These are phyloP conservation scores for Abrus precatorius DNA, from an alignment of 306 rosid species.

Conservation along the genomic window DNA sequence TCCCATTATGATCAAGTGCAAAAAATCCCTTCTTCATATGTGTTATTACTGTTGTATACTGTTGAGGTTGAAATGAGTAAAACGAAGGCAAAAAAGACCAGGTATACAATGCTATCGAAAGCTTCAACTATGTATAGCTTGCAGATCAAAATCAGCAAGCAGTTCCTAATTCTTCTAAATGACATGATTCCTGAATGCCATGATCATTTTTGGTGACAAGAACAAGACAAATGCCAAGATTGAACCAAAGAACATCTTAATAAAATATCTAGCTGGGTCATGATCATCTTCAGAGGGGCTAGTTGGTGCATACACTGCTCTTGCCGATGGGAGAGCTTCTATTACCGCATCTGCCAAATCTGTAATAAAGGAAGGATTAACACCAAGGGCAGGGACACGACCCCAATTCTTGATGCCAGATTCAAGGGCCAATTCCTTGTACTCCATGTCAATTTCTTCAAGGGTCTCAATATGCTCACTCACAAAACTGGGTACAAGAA, in stretches of 20 bases:
- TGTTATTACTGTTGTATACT: slow-evolving; percentile 27
- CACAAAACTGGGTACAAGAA: slow-evolving; percentile 78
- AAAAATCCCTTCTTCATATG: slow-evolving; percentile 30
- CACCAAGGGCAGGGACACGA: slow-evolving; percentile 96
- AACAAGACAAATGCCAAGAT: slow-evolving; percentile 74
- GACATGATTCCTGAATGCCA: slow-evolving; percentile 67
- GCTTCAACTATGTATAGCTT: slow-evolving; percentile 31
- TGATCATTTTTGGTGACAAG: slow-evolving; percentile 75
- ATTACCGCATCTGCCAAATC: slow-evolving; percentile 94
- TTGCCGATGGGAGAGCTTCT: slow-evolving; percentile 95
- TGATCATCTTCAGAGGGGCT: slow-evolving; percentile 59
- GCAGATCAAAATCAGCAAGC: slow-evolving; percentile 16
- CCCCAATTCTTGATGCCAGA: slow-evolving; percentile 97
- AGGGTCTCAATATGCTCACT: slow-evolving; percentile 99
- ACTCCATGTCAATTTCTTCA: slow-evolving; percentile 99
- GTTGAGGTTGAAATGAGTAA: slow-evolving; percentile 2
- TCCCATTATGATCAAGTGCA: slow-evolving; percentile 19
- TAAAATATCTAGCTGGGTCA: slow-evolving; percentile 61
- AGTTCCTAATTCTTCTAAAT: slow-evolving; percentile 42
- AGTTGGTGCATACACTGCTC: slow-evolving; percentile 61
- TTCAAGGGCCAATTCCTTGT: slow-evolving; percentile 88
- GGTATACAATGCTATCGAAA: slow-evolving; percentile 33
- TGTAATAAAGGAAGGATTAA: slow-evolving; percentile 82
- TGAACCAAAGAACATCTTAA: slow-evolving; percentile 85
- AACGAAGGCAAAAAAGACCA: not conserved